Evolutionary conservation across 441 rosid genomes (phyloP).

Genomic region (Eutrema salsugineum): DNA sequence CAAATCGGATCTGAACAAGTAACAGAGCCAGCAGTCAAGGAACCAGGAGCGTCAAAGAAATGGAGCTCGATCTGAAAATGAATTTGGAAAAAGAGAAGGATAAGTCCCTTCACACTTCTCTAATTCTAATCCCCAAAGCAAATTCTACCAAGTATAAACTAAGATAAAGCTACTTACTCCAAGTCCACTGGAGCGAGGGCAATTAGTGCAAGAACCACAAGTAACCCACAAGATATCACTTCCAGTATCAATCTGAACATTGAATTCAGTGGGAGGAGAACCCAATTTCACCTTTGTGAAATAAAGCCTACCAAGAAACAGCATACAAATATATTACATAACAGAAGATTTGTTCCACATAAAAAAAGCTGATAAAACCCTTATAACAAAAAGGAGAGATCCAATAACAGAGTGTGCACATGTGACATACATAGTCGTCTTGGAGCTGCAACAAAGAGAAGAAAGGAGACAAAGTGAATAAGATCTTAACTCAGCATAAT

Average conservation of each 20-base stretch:
- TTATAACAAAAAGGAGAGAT: not conserved
- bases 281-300: slow-evolving; percentile 77
- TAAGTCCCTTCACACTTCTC: slow-evolving; percentile 8
- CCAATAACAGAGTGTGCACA: slow-evolving; percentile 19
- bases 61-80: slow-evolving; percentile 54
- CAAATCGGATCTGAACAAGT: slow-evolving; percentile 65
- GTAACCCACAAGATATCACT: slow-evolving; percentile 76
- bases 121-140: not conserved
- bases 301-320: slow-evolving; percentile 52
- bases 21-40: slow-evolving; percentile 49
- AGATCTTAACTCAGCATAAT: not conserved
- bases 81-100: slow-evolving; percentile 16
- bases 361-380: not conserved
- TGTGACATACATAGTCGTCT: slow-evolving; percentile 30
- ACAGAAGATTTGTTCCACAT: not conserved
- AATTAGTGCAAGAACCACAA: slow-evolving; percentile 60
- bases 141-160: not conserved
- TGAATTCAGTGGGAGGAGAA: slow-evolving; percentile 71
- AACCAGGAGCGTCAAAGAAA: slow-evolving; percentile 55
- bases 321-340: slow-evolving; percentile 8
- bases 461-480: slow-evolving; percentile 9
- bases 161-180: slow-evolving; percentile 42
- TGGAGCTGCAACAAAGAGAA: slow-evolving; percentile 26
- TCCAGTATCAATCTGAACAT: slow-evolving; percentile 83
- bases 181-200: slow-evolving; percentile 73